phyloP scores from a whole-genome alignment of 257 asterid genomes.

The Handroanthus guayacan region DNA sequence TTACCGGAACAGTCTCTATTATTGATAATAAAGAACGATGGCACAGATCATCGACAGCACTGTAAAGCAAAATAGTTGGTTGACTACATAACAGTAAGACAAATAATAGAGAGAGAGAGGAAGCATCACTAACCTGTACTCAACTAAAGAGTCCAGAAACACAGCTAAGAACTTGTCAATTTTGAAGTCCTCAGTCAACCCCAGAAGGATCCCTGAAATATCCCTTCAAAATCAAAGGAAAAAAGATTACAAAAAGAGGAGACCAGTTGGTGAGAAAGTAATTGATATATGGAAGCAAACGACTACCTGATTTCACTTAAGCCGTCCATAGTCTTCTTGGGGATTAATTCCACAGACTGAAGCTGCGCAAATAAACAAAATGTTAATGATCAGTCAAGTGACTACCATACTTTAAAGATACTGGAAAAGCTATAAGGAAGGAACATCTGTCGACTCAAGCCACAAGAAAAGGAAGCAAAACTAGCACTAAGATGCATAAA shows the following conservation, averaged over 20 bases:
- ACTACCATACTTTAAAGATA: background rate
- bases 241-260: slow-evolving; percentile 33
- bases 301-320: slow-evolving; percentile 66
- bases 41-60: slow-evolving; percentile 67
- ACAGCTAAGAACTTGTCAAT: slow-evolving; percentile 71
- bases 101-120: slow-evolving; percentile 5
- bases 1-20: slow-evolving; percentile 67
- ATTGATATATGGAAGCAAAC: slow-evolving; percentile 13
- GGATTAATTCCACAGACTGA: slow-evolving; percentile 73
- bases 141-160: slow-evolving; percentile 78
- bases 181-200: slow-evolving; percentile 73
- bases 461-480: slow-evolving; percentile 3
- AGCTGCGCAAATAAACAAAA: slow-evolving; percentile 53
- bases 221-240: slow-evolving; percentile 58
- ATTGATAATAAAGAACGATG: slow-evolving; percentile 49
- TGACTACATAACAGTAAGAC: slow-evolving; percentile 14
- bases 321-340: slow-evolving; percentile 73
- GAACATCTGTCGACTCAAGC: slow-evolving; percentile 20
- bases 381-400: slow-evolving; percentile 27
- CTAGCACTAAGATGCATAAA: slow-evolving; percentile 14
- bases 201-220: slow-evolving; percentile 62
- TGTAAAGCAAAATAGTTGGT: slow-evolving; percentile 46
- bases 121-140: slow-evolving; percentile 64
- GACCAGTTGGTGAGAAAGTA: slow-evolving; percentile 15
- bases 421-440: slow-evolving; percentile 20